phyloP scores from a whole-genome alignment of 1,284 basidiomycete species.

The Boletus mariae region DNA sequence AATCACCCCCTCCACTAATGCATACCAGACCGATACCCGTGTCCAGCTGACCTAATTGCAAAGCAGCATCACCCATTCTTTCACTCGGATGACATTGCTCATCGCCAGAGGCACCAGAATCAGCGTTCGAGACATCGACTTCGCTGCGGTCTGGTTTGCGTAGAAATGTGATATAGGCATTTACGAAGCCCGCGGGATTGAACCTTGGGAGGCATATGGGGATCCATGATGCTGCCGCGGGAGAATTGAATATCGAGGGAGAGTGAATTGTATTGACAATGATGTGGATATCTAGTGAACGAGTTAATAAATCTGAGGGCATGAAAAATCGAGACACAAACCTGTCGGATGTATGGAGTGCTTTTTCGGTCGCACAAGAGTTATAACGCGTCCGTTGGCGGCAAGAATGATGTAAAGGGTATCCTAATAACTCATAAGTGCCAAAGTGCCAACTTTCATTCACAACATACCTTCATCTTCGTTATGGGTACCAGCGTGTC shows the following conservation, averaged over 20 bases:
- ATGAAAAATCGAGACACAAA: constrained; percentile 31
- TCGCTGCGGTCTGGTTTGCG: constrained; percentile 29
- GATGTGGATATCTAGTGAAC: constrained; percentile 72
- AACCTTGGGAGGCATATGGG: constrained; percentile 96
- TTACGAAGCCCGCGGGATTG: constrained; percentile 87
- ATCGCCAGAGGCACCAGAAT: neutral
- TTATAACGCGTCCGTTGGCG: constrained; percentile 77
- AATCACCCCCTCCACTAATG: constrained; percentile 65
- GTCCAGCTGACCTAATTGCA: constrained; percentile 19
- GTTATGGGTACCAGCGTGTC: constrained; percentile 73
- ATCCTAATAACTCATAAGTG: constrained; percentile 49
- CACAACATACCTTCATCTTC: constrained; percentile 67
- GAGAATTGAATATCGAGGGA: constrained; percentile 63
- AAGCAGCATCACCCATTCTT: constrained; percentile 1
- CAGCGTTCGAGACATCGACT: constrained; percentile 27
- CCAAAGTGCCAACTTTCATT: neutral
- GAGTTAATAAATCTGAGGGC: constrained; percentile 2
- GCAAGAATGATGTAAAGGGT: constrained; percentile 88
- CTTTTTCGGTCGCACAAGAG: constrained; percentile 84
- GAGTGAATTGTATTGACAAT: constrained; percentile 78
- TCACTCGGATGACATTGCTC: constrained; percentile 1
- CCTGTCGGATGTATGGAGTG: constrained; percentile 95
- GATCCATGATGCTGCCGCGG: constrained; percentile 85
- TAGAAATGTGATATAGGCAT: constrained; percentile 85
- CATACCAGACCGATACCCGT: constrained; percentile 58